Base-by-base conservation (phyloP, 2,329 filamentous ascomycete genomes). In the Fusarium sp. region DNA sequence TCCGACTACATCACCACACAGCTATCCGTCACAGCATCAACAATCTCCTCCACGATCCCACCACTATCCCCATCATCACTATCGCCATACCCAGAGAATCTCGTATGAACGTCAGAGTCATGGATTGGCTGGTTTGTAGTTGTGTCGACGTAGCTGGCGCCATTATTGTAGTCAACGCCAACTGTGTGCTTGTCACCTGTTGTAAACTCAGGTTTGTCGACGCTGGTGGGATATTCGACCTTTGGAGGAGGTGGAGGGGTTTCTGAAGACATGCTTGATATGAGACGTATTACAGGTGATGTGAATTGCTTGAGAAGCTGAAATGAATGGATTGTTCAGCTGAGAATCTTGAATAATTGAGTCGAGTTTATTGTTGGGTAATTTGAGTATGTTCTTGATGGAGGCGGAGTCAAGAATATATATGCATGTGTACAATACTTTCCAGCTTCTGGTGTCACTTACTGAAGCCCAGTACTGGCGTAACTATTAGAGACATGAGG, bases 11-110 rank as follows among this genome's bases (percentile, higher is more conserved):
- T 56, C 15, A 56, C 26, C 38, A 44, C 15, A 44, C 53, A 56
- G 2, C 26, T 32, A 32, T 56, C 53, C 26, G 53, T 42, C 22
- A 56, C 53, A 30, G 53, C 38, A 42, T 56, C 53, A 18, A 56
- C 38, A 15, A 56, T 56, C 20, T 56, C 53, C 24, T 56, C 53
- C 26, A 56, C 53, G 7, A 56, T 56, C 20, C 53, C 53, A 24
- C 53, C 53, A 20, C 53, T 32, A 15, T 56, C 53, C 2, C 38
- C 53, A 24, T 44, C 53, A 3, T 44, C 36, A 30, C 26, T 30
- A 32, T 44, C 53, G 4, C 36, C 22, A 2, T 42, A 24, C 9
- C 53, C 53, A 15, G 36, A 42, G 22, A 56, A 56, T 30, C 53
- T 44, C 8, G 38, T 56, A 20, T 56, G 53, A 15, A 56, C 53